Evolutionary conservation across 305 asterid genomes (phyloP).

Genomic region (Nicotiana rustica): DNA sequence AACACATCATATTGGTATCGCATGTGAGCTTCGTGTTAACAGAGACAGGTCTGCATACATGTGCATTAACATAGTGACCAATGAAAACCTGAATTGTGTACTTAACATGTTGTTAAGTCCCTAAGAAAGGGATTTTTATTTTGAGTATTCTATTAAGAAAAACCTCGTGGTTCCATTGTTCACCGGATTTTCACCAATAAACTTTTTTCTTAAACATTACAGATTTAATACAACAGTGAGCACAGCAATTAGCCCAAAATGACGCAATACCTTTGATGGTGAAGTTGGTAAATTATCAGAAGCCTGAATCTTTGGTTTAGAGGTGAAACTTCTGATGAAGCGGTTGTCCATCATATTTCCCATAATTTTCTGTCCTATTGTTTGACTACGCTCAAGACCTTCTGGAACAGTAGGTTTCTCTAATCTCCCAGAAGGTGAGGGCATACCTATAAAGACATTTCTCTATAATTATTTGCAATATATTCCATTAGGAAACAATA

Average conservation of each 20-base stretch:
- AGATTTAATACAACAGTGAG: neutral
- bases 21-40: conserved; percentile 16
- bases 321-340: conserved; percentile 82
- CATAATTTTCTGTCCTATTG: conserved; percentile 95
- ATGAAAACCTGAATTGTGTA: conserved; percentile 8
- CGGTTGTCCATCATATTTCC: conserved; percentile 94
- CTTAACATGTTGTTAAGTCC: neutral
- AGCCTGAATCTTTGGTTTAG: conserved; percentile 66
- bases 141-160: conserved; percentile 6
- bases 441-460: conserved; percentile 59
- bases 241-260: conserved; percentile 26
- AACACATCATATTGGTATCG: neutral
- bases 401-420: conserved; percentile 59
- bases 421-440: conserved; percentile 84
- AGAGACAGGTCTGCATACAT: neutral
- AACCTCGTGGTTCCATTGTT: neutral
- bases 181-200: neutral
- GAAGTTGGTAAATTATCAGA: conserved; percentile 64
- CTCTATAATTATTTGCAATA: conserved; percentile 22
- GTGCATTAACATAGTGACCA: neutral
- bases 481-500: conserved; percentile 37
- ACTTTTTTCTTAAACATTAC: neutral
- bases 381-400: conserved; percentile 83
- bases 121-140: neutral
- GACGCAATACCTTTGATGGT: conserved; percentile 77